These are phyloP conservation scores for Craterostigma plantagineum DNA, from an alignment of 257 asterid species.

Conservation along the genomic window DNA sequence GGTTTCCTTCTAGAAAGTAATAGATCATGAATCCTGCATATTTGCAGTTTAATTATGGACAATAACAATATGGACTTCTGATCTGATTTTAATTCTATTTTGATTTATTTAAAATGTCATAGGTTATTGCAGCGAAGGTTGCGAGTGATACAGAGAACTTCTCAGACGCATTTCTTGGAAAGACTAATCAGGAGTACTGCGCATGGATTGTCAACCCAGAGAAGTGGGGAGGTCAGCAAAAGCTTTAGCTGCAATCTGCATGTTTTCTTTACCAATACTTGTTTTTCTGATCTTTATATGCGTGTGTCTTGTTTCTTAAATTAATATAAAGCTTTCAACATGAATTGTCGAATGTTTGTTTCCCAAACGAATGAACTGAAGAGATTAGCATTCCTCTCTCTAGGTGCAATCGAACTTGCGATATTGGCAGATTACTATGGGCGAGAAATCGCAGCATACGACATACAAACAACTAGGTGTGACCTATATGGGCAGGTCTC, in stretches of 20 bases:
- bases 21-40: neutral
- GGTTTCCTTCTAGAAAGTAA: no score
- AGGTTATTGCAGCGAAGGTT: slow-evolving; percentile 93
- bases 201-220: slow-evolving; percentile 88
- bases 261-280: neutral
- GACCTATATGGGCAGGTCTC: slow-evolving; percentile 87
- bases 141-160: slow-evolving; percentile 66
- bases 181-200: slow-evolving; percentile 72
- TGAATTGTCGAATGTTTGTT: no score
- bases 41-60: neutral
- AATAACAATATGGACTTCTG: neutral
- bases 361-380: no score
- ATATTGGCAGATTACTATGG: slow-evolving; percentile 62
- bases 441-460: slow-evolving; percentile 92
- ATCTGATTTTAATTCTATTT: slow-evolving; percentile 8
- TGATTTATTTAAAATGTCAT: slow-evolving; percentile 11
- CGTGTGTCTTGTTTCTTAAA: no score
- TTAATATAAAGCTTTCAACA: no score
- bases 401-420: slow-evolving; percentile 94
- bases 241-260: neutral
- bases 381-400: neutral
- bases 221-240: slow-evolving; percentile 91
- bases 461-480: slow-evolving; percentile 86
- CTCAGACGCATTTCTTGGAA: slow-evolving; percentile 78
- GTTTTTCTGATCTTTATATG: no score